Evolutionary conservation across 805 yeast genomes (phyloP).

Genomic region (Spathaspora passalidarum): DNA sequence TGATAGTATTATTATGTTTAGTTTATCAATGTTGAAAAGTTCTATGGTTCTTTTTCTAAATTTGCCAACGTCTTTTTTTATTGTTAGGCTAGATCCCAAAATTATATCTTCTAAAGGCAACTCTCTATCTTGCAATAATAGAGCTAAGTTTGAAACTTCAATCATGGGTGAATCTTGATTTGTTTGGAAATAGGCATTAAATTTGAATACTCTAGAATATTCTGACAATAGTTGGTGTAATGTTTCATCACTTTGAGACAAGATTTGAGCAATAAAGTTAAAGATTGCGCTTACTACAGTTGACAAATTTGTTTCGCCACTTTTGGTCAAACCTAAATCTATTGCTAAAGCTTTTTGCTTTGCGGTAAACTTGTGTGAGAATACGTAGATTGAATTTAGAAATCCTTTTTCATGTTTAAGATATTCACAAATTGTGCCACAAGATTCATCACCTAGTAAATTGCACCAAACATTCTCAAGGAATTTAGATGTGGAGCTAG

Average conservation of each 20-base stretch:
- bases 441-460: slow-evolving; percentile 61
- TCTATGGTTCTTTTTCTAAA: slow-evolving; percentile 8
- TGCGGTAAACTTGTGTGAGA: slow-evolving; percentile 32
- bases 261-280: slow-evolving; percentile 18
- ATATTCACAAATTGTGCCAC: slow-evolving; percentile 44
- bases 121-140: slow-evolving; percentile 27
- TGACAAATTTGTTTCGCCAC: slow-evolving; percentile 40
- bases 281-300: slow-evolving; percentile 34
- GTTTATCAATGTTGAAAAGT: slow-evolving; percentile 9
- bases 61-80: neutral
- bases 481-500: slow-evolving; percentile 10
- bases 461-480: slow-evolving; percentile 50
- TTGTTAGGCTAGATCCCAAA: slow-evolving; percentile 8
- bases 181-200: slow-evolving; percentile 32
- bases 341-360: slow-evolving; percentile 43
- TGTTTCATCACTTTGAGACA: slow-evolving; percentile 1
- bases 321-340: slow-evolving; percentile 46
- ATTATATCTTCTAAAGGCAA: slow-evolving; percentile 7
- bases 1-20: slow-evolving; percentile 8
- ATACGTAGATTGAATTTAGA: slow-evolving; percentile 41
- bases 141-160: slow-evolving; percentile 45
- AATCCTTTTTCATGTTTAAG: slow-evolving; percentile 30
- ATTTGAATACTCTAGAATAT: slow-evolving; percentile 6
- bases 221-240: neutral
- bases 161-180: slow-evolving; percentile 37